Conservation (phyloP, 2,329 filamentous ascomycete species). For the Trichophaea hybrida region DNA sequence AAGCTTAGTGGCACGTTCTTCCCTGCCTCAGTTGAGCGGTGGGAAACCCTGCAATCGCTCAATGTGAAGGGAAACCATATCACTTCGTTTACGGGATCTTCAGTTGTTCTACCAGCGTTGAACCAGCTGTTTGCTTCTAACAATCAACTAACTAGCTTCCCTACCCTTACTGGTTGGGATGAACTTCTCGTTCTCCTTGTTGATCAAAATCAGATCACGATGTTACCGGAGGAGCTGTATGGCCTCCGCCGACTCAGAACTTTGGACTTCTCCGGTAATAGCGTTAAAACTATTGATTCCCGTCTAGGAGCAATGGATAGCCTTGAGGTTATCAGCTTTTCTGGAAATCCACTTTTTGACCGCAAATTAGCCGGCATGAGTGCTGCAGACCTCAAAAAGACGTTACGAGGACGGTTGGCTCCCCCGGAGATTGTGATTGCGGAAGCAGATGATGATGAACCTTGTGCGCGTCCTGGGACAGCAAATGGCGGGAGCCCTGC, state of each 20-base stretch:
- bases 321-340: slow-evolving; percentile 59
- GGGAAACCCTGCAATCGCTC: slow-evolving; percentile 56
- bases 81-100: slow-evolving; percentile 35
- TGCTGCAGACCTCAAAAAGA: slow-evolving; percentile 66
- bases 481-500: not conserved
- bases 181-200: slow-evolving; percentile 58
- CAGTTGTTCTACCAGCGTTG: slow-evolving; percentile 53
- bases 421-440: slow-evolving; percentile 34
- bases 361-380: slow-evolving; percentile 70
- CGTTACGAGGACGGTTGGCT: slow-evolving; percentile 51
- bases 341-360: slow-evolving; percentile 80
- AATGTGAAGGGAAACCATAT: slow-evolving; percentile 68
- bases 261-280: slow-evolving; percentile 74
- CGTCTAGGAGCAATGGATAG: slow-evolving; percentile 66
- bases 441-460: slow-evolving; percentile 19
- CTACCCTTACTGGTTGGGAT: slow-evolving; percentile 59
- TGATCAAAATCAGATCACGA: slow-evolving; percentile 65
- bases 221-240: slow-evolving; percentile 63
- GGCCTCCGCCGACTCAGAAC: slow-evolving; percentile 53
- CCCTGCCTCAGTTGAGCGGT: slow-evolving; percentile 41
- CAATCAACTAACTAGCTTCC: slow-evolving; percentile 62
- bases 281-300: slow-evolving; percentile 60
- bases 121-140: slow-evolving; percentile 62
- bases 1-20: slow-evolving; percentile 60
- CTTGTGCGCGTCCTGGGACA: not conserved